phyloP scores from a whole-genome alignment of 257 asterid species.

The Plectranthus barbatus region DNA sequence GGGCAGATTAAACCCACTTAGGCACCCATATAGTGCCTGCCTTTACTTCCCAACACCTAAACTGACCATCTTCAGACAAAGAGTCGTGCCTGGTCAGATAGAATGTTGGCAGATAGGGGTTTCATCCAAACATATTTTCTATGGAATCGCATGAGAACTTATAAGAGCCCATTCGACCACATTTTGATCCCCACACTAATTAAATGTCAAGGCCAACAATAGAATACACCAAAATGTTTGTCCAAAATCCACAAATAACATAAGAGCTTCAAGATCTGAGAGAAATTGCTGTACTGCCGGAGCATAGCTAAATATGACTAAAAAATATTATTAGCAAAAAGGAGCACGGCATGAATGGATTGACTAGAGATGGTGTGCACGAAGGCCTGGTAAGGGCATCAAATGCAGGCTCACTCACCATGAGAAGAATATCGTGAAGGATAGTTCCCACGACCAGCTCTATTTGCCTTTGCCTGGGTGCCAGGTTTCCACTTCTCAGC shows the following conservation, averaged over 20 bases:
- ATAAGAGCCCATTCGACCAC: background rate
- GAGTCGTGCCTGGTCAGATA: too few relatives aligned
- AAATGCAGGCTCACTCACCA: slow-evolving; percentile 43
- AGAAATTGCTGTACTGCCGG: background rate
- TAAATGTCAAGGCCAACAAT: background rate
- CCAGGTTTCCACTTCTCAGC: slow-evolving; percentile 68
- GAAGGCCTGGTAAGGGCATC: background rate
- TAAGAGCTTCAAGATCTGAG: background rate
- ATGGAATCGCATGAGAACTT: too few relatives aligned
- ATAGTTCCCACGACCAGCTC: slow-evolving; percentile 57
- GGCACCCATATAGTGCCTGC: background rate
- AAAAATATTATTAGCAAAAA: background rate
- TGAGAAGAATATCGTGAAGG: slow-evolving; percentile 44
- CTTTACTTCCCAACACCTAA: background rate
- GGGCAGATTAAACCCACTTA: background rate
- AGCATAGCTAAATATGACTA: background rate
- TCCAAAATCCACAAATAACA: background rate
- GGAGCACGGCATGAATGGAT: background rate
- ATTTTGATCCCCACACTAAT: background rate
- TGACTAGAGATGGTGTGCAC: background rate
- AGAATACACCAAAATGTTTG: too few relatives aligned
- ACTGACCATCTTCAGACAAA: background rate
- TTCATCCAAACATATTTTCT: too few relatives aligned
- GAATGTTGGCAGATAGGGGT: too few relatives aligned
- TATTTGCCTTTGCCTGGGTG: slow-evolving; percentile 49